Evolutionary conservation across 305 asterid species (phyloP), one percentile per base, ranked within the genome.

Genomic region (Fraxinus floribunda): DNA sequence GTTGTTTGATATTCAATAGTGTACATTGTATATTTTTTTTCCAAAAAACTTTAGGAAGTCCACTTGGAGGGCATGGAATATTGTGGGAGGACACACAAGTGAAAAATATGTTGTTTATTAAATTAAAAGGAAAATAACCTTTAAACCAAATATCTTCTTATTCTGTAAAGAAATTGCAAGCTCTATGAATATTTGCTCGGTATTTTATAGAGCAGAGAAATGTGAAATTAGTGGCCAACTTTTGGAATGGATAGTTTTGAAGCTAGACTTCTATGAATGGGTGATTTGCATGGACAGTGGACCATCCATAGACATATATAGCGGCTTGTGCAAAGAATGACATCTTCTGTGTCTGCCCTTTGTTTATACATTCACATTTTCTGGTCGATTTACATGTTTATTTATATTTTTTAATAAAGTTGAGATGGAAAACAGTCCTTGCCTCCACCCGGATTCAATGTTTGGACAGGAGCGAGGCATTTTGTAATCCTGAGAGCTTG

Each of bases 51-150:
- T 11, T 2, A 2, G 55, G 52, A 2, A 44, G 55, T 44, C 55
- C 55, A 44, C 5, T 44, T 2, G 4, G 55, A 44, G 13, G 93
- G 86, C 94, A 88, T n/a, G 92, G 87, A 35, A 66, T 86, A 1
- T 78, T 32, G 39, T 85, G 72, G 78, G 93, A 88, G 16, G 94
- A 88, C 34, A 84, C 97, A 80, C 86, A 86, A 60, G 84, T 85
- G 89, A 81, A 86, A 18, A 90, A 80, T 74, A 90, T 44, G n/a
- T 85, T 38, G 82, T 87, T 89, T n/a, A 90, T 86, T 62, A 72
- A 73, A 92, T 73, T 55, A 92, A 39, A 64, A 85, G 32, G 15
- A 62, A 20, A 66, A 86, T 64, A 39, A 83, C 71, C 75, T 84
- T 88, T 0, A 78, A 76, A 82, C 55, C 34, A 87, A 85, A 89